phyloP scores from a whole-genome alignment of 2,329 filamentous ascomycete genomes.

The Sporothrix inflata region DNA sequence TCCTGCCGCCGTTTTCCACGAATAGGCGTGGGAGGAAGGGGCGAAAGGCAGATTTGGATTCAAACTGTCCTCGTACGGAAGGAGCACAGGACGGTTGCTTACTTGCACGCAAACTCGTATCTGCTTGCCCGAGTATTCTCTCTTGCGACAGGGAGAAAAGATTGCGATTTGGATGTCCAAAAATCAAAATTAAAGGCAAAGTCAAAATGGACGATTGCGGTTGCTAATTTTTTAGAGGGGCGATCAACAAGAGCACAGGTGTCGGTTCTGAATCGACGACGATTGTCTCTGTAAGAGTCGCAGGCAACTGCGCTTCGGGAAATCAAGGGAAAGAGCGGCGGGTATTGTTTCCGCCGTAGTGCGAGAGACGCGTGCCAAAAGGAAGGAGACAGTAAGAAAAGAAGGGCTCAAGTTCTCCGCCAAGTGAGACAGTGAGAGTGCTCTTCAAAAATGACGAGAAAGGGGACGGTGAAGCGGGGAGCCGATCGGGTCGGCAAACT shows the following conservation, averaged over 20 bases:
- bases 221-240: background rate
- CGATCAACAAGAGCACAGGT: background rate
- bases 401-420: background rate
- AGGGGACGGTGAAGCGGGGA: constrained; percentile 8
- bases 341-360: constrained; percentile 9
- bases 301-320: no score
- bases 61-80: background rate
- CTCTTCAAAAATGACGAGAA: background rate
- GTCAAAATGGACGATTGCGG: background rate
- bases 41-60: background rate
- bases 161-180: background rate
- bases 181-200: no score
- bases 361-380: background rate
- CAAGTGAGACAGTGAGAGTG: background rate
- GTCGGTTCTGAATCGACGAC: background rate
- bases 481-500: constrained; percentile 23
- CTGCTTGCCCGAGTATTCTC: no score
- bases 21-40: constrained; percentile 1
- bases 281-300: background rate
- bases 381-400: background rate
- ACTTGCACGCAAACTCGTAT: background rate
- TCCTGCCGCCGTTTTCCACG: background rate
- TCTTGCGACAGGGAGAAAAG: background rate
- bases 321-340: background rate
- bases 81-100: background rate